Percentiles rank a stretch among this genome's conserved stretches.
Evolutionary conservation across 1,139 yeast species (phyloP).

Genomic region (Taphrina sp.): DNA sequence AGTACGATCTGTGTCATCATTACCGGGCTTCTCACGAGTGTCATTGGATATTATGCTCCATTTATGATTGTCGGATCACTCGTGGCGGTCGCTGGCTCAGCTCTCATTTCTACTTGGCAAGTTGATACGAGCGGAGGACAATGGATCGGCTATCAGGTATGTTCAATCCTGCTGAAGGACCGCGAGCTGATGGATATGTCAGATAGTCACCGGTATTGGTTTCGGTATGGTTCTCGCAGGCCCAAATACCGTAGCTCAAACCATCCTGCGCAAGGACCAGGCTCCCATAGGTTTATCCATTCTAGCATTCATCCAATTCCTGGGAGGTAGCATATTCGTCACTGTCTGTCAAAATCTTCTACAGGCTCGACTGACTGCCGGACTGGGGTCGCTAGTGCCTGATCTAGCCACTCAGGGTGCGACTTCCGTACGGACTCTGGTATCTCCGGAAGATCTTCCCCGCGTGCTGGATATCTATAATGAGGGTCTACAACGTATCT

Average conservation of each 20-base stretch:
- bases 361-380: too few relatives aligned
- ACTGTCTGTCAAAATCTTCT: slow-evolving; percentile 1
- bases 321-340: slow-evolving; percentile 1
- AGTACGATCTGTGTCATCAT: slow-evolving; percentile 52
- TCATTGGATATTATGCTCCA: slow-evolving; percentile 53
- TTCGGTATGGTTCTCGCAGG: slow-evolving; percentile 58
- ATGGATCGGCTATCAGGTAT: slow-evolving; percentile 56
- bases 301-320: slow-evolving; percentile 4
- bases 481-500: too few relatives aligned
- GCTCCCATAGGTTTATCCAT: slow-evolving; percentile 4
- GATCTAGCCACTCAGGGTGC: too few relatives aligned
- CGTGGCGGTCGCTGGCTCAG: slow-evolving; percentile 54
- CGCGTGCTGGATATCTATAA: too few relatives aligned
- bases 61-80: slow-evolving; percentile 50
- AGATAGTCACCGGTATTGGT: slow-evolving; percentile 59
- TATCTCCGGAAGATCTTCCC: too few relatives aligned
- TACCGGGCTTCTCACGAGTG: slow-evolving; percentile 52
- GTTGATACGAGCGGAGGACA: slow-evolving; percentile 43
- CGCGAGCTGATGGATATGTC: too few relatives aligned
- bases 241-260: slow-evolving; percentile 41
- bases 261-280: neutral
- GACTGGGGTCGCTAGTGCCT: too few relatives aligned
- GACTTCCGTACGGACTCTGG: too few relatives aligned
- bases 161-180: too few relatives aligned
- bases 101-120: slow-evolving; percentile 50